A percentile compares a stretch with the other conserved stretches of the same genome.
Conservation (phyloP, 1,139 yeast species). For the Hemisphaericaspora xylofermentans region DNA sequence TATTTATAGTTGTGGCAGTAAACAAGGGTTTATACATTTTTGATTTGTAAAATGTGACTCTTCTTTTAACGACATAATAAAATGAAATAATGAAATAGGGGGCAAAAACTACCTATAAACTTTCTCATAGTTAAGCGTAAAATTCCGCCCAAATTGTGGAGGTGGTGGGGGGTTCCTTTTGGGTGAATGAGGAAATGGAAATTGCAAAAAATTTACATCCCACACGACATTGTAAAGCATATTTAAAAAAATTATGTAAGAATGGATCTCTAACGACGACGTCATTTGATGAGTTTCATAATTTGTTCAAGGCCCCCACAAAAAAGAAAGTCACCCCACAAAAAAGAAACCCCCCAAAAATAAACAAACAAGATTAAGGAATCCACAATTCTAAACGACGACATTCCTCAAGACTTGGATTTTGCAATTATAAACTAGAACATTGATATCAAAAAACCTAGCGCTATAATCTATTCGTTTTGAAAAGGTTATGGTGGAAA, state of each 20-base stretch:
- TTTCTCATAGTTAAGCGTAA: too few relatives aligned
- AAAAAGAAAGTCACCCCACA: slow-evolving; percentile 6
- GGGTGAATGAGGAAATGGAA: too few relatives aligned
- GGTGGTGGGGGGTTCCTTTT: too few relatives aligned
- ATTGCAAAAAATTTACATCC: neutral
- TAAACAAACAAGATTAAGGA: neutral
- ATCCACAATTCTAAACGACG: neutral
- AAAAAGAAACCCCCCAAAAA: slow-evolving; percentile 3
- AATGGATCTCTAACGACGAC: neutral
- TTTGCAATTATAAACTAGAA: neutral
- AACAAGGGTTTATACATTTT: too few relatives aligned
- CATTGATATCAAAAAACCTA: too few relatives aligned
- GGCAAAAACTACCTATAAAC: too few relatives aligned
- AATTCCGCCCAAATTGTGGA: too few relatives aligned
- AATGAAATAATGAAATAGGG: neutral
- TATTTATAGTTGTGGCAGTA: slow-evolving; percentile 8
- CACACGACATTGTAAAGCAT: neutral
- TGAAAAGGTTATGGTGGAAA: too few relatives aligned
- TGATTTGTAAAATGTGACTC: too few relatives aligned
- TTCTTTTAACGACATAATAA: too few relatives aligned
- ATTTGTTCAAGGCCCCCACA: neutral
- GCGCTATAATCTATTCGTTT: too few relatives aligned
- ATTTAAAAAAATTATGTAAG: neutral
- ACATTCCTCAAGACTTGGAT: neutral
- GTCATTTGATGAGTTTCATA: neutral